phyloP scores from a whole-genome alignment of 345 rosid species.

The Linum tenue region DNA sequence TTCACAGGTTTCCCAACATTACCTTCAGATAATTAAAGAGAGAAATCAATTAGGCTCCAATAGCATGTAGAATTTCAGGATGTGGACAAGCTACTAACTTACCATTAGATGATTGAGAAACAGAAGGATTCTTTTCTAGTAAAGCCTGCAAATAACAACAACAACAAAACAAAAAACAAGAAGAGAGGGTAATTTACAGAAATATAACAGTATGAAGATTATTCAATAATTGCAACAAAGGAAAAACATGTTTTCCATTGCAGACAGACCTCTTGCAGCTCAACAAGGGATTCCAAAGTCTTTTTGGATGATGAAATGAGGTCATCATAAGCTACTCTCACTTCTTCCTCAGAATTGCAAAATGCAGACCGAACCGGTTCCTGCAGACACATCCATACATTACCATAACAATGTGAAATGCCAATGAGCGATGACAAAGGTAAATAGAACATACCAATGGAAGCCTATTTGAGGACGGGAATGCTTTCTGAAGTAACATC shows the following conservation, averaged over 20 bases:
- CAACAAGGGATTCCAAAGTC: constrained; percentile 64
- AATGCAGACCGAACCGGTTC: constrained; percentile 55
- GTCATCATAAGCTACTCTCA: constrained; percentile 51
- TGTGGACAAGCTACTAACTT: constrained; percentile 14
- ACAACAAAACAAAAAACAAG: constrained; percentile 8
- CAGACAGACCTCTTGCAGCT: constrained; percentile 60
- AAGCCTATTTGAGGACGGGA: constrained; percentile 63
- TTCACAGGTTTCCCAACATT: constrained; percentile 16
- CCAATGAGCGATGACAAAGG: not conserved
- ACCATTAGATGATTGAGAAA: constrained; percentile 56
- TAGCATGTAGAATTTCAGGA: constrained; percentile 2
- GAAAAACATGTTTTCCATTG: not conserved
- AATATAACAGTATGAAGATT: not conserved
- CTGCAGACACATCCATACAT: constrained; percentile 27
- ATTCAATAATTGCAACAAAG: not conserved
- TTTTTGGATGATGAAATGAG: constrained; percentile 52
- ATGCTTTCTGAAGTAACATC: constrained; percentile 80
- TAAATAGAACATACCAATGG: constrained; percentile 45
- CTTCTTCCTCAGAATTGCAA: constrained; percentile 43
- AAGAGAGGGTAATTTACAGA: not conserved
- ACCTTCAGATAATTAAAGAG: constrained; percentile 6
- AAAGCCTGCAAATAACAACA: constrained; percentile 44
- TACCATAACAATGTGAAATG: not conserved
- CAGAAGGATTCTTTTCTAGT: constrained; percentile 63
- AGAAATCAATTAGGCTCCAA: not conserved